These are phyloP conservation scores for Circinella minor DNA, from an alignment of 371 early-diverging fungal genomes.

Conservation along the genomic window DNA sequence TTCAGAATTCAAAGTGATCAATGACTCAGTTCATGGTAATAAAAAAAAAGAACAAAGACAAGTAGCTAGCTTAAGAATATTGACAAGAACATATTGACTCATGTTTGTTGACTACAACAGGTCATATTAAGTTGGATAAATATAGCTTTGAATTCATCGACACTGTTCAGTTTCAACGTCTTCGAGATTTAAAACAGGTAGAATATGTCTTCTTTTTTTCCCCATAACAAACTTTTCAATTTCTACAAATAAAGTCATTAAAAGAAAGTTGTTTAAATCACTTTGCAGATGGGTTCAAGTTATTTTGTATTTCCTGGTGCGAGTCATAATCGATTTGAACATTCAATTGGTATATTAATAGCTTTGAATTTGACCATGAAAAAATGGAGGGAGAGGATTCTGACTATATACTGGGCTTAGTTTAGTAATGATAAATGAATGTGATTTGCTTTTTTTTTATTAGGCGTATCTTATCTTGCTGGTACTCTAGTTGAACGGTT, in stretches of 20 bases:
- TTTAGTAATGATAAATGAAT: too few relatives aligned
- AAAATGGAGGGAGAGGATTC: background rate
- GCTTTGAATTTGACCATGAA: background rate
- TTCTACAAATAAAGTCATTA: too few relatives aligned
- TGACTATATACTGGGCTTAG: background rate
- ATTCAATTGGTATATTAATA: slow-evolving; percentile 72
- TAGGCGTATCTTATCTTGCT: slow-evolving; percentile 86
- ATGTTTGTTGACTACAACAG: slow-evolving; percentile 40
- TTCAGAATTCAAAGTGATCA: background rate
- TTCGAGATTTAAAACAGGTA: slow-evolving; percentile 90
- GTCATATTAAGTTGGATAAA: slow-evolving; percentile 78
- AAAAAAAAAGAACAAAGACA: too few relatives aligned
- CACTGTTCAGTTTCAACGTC: slow-evolving; percentile 92
- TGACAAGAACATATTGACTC: background rate
- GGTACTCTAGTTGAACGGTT: slow-evolving; percentile 75
- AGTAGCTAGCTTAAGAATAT: background rate
- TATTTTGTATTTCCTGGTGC: slow-evolving; percentile 96
- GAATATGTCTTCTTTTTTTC: background rate
- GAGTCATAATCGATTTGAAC: slow-evolving; percentile 90
- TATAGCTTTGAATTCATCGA: slow-evolving; percentile 82
- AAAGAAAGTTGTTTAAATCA: too few relatives aligned
- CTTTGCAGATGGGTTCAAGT: slow-evolving; percentile 48
- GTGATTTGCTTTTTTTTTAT: background rate
- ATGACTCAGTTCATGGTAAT: background rate
- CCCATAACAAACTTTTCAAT: background rate